Evolutionary conservation across 192 early-diverging fungal species (phyloP).

Genomic region (Coemansia sp.): DNA sequence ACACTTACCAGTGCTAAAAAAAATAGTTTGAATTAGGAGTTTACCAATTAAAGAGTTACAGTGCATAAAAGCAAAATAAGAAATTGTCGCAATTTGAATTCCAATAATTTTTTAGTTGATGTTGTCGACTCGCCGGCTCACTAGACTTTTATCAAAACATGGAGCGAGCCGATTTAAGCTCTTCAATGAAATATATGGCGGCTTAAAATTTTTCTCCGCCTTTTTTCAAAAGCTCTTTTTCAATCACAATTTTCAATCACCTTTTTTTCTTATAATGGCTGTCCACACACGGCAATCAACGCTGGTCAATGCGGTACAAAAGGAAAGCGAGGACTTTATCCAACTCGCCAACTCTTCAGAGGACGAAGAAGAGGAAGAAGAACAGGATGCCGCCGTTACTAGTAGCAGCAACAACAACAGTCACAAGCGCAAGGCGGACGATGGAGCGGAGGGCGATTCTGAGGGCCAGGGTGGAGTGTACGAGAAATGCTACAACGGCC

Average conservation of each 20-base stretch:
- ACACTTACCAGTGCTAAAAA: too few species aligned
- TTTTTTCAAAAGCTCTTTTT: not conserved
- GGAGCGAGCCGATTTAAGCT: not conserved
- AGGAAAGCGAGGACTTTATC: conserved; percentile 33
- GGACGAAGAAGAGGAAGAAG: conserved; percentile 12
- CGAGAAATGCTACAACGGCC: conserved; percentile 50
- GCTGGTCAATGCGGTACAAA: not conserved
- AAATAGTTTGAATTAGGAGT: too few species aligned
- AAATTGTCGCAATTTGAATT: too few species aligned
- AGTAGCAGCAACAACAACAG: not conserved
- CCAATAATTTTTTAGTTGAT: too few species aligned
- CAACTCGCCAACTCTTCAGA: conserved; percentile 17
- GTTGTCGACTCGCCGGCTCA: not conserved
- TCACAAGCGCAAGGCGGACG: conserved; percentile 18
- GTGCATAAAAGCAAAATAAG: too few species aligned
- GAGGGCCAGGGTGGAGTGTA: not conserved
- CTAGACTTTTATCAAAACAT: not conserved
- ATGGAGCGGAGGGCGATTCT: conserved; percentile 12
- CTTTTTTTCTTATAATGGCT: not conserved
- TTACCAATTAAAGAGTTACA: too few species aligned
- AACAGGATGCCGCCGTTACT: not conserved
- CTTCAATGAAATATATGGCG: too few species aligned
- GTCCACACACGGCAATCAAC: not conserved
- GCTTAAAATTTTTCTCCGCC: not conserved
- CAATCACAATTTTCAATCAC: not conserved